These are phyloP conservation scores for Phytophthora pistaciae DNA, from an alignment of 352 stramenopile genomes.

Conservation along the genomic window DNA sequence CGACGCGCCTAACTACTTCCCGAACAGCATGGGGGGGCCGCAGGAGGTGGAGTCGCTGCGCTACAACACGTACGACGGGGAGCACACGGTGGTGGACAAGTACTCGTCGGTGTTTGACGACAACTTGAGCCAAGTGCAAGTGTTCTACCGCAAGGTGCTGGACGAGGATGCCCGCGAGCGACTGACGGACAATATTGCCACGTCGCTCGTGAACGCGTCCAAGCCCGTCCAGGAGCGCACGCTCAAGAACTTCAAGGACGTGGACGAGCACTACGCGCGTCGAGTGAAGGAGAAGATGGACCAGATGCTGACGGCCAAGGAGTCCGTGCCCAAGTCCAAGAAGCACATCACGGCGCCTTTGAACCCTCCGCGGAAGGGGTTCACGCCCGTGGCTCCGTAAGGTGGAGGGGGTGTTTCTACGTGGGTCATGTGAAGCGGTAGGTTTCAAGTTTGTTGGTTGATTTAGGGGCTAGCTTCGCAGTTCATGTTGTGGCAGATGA, in stretches of 20 bases:
- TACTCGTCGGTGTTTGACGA: constrained; percentile 80
- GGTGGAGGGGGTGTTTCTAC: neutral
- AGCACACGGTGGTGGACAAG: constrained; percentile 42
- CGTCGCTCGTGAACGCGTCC: constrained; percentile 57
- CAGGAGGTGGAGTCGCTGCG: constrained; percentile 33
- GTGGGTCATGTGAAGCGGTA: constrained; percentile 9
- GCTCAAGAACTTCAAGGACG: constrained; percentile 43
- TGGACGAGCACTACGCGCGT: constrained; percentile 43
- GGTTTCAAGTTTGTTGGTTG: neutral
- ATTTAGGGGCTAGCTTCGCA: constrained; percentile 8
- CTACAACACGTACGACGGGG: constrained; percentile 33
- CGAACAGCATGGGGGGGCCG: constrained; percentile 66
- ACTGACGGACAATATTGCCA: constrained; percentile 83
- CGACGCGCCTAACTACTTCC: constrained; percentile 79
- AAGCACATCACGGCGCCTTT: constrained; percentile 39
- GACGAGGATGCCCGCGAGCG: constrained; percentile 58
- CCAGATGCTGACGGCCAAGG: constrained; percentile 36
- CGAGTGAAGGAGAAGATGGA: constrained; percentile 51
- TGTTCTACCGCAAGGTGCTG: constrained; percentile 80
- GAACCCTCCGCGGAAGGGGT: constrained; percentile 43
- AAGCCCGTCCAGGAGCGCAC: constrained; percentile 41
- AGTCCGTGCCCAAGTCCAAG: constrained; percentile 31
- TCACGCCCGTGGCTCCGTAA: constrained; percentile 41
- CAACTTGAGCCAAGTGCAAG: constrained; percentile 73
- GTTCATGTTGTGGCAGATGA: constrained; percentile 1